Percentiles rank a stretch among this genome's conserved stretches.
Evolutionary conservation across 805 yeast genomes (phyloP).

Genomic region (Candida incommunis): DNA sequence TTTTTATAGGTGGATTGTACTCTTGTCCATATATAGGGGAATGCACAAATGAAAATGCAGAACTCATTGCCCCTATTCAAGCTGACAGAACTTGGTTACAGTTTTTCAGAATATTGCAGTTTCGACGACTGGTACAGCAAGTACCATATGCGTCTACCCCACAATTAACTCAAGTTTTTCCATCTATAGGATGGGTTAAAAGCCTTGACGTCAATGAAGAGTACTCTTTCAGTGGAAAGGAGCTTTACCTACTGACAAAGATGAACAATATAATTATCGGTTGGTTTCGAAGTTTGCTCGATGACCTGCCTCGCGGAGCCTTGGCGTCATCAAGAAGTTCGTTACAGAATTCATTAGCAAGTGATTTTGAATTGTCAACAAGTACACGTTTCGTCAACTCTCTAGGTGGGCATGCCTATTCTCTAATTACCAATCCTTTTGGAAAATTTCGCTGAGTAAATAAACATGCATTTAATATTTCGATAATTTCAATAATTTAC

Average conservation of each 20-base stretch:
- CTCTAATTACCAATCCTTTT: no score
- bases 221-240: conserved; percentile 29
- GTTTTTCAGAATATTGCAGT: conserved; percentile 24
- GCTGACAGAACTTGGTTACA: conserved; percentile 39
- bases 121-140: conserved; percentile 24
- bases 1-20: conserved; percentile 53
- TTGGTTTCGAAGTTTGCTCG: conserved; percentile 7
- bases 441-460: no score
- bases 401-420: no score
- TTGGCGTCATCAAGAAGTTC: no score
- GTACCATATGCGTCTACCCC: conserved; percentile 50
- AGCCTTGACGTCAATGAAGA: conserved; percentile 36
- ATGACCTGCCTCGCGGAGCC: conserved; percentile 13
- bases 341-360: no score
- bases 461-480: conserved; percentile 1
- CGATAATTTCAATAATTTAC: conserved; percentile 1
- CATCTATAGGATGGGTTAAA: conserved; percentile 30
- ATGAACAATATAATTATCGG: conserved; percentile 18
- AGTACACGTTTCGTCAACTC: no score
- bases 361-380: no score
- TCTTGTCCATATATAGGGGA: conserved; percentile 22
- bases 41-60: conserved; percentile 15
- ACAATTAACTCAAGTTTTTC: conserved; percentile 9
- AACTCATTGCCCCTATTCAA: conserved; percentile 41
- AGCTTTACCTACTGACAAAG: conserved; percentile 21